Conservation (phyloP, 2,329 filamentous ascomycete species). For the Thelonectria rubi region DNA sequence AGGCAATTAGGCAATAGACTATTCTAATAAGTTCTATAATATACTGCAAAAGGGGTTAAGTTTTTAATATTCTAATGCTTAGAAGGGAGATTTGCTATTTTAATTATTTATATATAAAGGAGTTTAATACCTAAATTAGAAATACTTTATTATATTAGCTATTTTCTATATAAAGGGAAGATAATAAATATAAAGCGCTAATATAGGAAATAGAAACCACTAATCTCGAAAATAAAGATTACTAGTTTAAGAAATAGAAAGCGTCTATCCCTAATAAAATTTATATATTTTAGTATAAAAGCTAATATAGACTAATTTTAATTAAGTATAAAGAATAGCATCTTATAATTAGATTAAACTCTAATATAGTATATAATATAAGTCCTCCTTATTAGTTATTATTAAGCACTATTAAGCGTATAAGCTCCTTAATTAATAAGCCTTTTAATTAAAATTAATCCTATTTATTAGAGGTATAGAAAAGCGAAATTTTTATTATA, state of each 20-base stretch:
- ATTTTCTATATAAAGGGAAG: too few species aligned
- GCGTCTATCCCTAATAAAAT: neutral
- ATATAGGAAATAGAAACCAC: neutral
- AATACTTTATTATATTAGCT: too few species aligned
- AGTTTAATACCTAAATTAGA: too few species aligned
- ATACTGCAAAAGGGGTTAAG: too few species aligned
- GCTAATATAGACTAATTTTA: neutral
- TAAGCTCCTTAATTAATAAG: neutral
- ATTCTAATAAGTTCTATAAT: constrained; percentile 3
- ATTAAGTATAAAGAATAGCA: neutral
- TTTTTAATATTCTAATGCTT: too few species aligned
- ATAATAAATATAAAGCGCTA: neutral
- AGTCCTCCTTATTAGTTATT: neutral
- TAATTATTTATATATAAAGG: too few species aligned
- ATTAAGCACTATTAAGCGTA: neutral
- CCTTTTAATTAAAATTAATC: neutral
- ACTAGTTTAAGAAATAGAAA: neutral
- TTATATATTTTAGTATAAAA: too few species aligned
- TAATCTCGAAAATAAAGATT: too few species aligned
- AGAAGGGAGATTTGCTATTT: too few species aligned
- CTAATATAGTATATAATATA: neutral
- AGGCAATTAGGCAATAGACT: neutral
- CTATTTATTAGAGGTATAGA: neutral
- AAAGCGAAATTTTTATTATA: neutral
- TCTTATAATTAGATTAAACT: constrained; percentile 8